phyloP scores from a whole-genome alignment of 2,329 filamentous ascomycete species.

The Ophiobolus disseminans region DNA sequence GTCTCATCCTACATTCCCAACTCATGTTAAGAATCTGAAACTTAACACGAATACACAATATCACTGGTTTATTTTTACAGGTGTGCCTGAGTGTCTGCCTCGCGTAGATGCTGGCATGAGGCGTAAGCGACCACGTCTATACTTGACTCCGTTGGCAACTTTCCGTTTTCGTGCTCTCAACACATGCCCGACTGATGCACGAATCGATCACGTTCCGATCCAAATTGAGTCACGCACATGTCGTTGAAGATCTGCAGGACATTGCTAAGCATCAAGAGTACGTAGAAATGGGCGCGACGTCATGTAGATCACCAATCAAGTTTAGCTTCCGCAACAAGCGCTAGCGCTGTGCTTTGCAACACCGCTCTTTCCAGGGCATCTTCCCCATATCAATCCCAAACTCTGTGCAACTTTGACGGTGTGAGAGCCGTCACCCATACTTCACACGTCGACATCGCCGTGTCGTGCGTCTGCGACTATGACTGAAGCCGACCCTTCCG shows the following conservation, averaged over 20 bases:
- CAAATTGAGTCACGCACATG: slow-evolving; percentile 4
- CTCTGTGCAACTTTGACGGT: slow-evolving; percentile 31
- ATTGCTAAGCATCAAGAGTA: slow-evolving; percentile 9
- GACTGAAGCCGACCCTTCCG: slow-evolving; percentile 11
- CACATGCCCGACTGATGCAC: background rate
- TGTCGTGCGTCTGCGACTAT: slow-evolving; percentile 8
- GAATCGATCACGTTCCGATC: background rate
- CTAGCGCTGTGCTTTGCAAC: slow-evolving; percentile 16
- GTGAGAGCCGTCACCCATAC: slow-evolving; percentile 34
- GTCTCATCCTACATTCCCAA: background rate
- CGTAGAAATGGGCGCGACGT: slow-evolving; percentile 17
- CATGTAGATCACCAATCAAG: slow-evolving; percentile 13
- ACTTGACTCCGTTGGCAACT: background rate
- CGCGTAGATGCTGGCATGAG: slow-evolving; percentile 9
- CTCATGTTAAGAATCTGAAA: slow-evolving; percentile 1
- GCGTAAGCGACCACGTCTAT: slow-evolving; percentile 5
- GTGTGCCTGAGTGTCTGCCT: slow-evolving; percentile 22
- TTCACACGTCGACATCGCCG: slow-evolving; percentile 9
- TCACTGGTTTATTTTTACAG: slow-evolving; percentile 16
- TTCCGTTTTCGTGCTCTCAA: slow-evolving; percentile 1
- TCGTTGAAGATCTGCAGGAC: slow-evolving; percentile 10
- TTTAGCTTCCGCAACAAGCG: slow-evolving; percentile 14
- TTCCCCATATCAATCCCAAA: slow-evolving; percentile 12
- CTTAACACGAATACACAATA: slow-evolving; percentile 8
- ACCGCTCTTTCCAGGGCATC: slow-evolving; percentile 35